Evolutionary conservation across 1,284 basidiomycete genomes (phyloP), one percentile per base, ranked within the genome.

Genomic region (Porodaedalea pini): DNA sequence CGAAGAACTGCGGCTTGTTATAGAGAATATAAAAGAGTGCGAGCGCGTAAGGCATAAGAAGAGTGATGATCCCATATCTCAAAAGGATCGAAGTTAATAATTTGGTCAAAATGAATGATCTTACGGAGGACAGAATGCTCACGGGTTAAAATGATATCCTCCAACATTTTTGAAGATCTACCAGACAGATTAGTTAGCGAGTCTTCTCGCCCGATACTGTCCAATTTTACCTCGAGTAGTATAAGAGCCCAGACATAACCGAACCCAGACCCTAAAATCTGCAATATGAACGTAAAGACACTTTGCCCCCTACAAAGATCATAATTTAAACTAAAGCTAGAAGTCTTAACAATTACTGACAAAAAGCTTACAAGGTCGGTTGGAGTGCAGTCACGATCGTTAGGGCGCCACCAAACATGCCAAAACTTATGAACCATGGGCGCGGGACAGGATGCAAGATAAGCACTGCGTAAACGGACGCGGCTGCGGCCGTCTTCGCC

Each of bases 71-170:
- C 10, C 67, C 68, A 56, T 65, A 58, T 54, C 57, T 54, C 10
- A n/a, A n/a, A n/a, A n/a, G n/a, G n/a, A n/a, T n/a, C 47, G 11
- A 49, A 23, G 21, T 2, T n/a, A 41, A 32, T 11, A 50, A 10
- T 31, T 25, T n/a, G 25, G 49, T 11, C 39, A 41, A 23, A 17
- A 34, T 23, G 50, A 8, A 29, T 54, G 8, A 29, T 39, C 6
- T 7, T 7, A 17, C 6, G 15, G 25, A 39, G 21, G 32, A 39
- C 10, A 59, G 11, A n/a, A 21, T 31, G 31, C 61, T 54, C 45
- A 70, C 54, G 72, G 72, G 56, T 73, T 73, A 61, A 66, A 72
- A 13, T 48, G 52, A 58, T 71, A 71, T 1, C 72, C 70, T 27
- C 71, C 72, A 32, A 71, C 67, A 51, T 70, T 61, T 17, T 63